These are phyloP conservation scores for Mycogone perniciosa DNA, from an alignment of 2,329 filamentous ascomycete genomes.

Conservation along the genomic window DNA sequence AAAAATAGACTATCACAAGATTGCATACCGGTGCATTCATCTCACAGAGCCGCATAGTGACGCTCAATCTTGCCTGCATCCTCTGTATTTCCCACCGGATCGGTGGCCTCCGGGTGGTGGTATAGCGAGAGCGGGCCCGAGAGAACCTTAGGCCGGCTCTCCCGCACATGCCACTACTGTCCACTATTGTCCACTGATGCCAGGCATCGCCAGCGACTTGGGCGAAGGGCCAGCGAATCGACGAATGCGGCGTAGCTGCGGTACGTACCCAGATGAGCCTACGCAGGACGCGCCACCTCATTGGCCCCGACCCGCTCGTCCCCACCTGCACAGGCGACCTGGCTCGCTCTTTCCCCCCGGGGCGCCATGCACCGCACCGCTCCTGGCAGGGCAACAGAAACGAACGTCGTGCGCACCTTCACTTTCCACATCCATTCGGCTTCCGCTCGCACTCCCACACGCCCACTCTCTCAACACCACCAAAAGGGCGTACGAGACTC, in stretches of 20 bases:
- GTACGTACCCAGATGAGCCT: conserved; percentile 7
- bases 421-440: conserved; percentile 23
- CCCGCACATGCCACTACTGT: neutral
- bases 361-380: conserved; percentile 11
- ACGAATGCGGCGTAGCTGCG: conserved; percentile 10
- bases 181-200: neutral
- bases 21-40: no score
- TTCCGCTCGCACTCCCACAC: conserved; percentile 15
- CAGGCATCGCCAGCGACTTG: neutral
- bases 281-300: neutral
- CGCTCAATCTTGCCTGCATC: neutral
- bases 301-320: neutral
- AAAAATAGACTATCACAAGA: no score
- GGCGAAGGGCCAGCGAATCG: neutral
- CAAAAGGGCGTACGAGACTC: conserved; percentile 4
- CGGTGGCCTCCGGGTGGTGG: neutral
- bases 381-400: conserved; percentile 9
- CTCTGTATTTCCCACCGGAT: neutral
- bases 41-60: neutral
- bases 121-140: neutral
- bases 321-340: conserved; percentile 7
- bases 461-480: conserved; percentile 4
- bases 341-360: conserved; percentile 6
- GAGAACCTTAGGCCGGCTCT: neutral
- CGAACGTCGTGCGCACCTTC: conserved; percentile 21